These are phyloP conservation scores for Gnomoniopsis smithogilvyi DNA, from an alignment of 2,329 filamentous ascomycete species.

Conservation along the genomic window DNA sequence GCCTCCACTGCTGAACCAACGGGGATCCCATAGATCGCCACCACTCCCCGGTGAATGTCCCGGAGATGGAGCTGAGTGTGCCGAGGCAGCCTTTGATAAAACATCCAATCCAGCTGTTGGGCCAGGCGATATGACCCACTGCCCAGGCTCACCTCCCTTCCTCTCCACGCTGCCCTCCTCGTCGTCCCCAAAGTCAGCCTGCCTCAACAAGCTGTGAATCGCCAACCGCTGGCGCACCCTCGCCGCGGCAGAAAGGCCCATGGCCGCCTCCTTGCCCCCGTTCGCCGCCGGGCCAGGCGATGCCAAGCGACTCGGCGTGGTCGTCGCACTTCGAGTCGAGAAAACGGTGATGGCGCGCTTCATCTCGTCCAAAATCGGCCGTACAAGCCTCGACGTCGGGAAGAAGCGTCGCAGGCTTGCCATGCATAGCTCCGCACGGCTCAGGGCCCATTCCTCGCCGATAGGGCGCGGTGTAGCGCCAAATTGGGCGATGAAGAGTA, in stretches of 20 bases:
- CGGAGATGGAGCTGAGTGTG: neutral
- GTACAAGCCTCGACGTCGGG: slow-evolving; percentile 22
- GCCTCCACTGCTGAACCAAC: neutral
- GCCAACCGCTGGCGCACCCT: slow-evolving; percentile 24
- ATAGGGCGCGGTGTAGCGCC: slow-evolving; percentile 7
- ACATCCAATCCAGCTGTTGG: neutral
- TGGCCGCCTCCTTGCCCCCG: slow-evolving; percentile 6
- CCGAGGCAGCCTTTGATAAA: neutral
- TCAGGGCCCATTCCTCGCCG: slow-evolving; percentile 23
- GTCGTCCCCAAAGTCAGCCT: slow-evolving; percentile 25
- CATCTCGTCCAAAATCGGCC: slow-evolving; percentile 26
- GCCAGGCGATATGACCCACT: neutral
- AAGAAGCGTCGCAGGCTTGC: slow-evolving; percentile 25
- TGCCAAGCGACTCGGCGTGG: neutral
- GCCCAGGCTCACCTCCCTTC: neutral
- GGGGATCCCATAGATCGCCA: slow-evolving; percentile 7
- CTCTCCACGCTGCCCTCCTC: slow-evolving; percentile 17
- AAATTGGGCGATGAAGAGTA: slow-evolving; percentile 24
- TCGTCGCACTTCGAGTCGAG: neutral
- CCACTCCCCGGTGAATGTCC: neutral
- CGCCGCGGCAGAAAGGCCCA: slow-evolving; percentile 21
- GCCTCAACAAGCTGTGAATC: slow-evolving; percentile 27
- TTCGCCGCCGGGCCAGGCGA: slow-evolving; percentile 2
- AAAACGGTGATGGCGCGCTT: slow-evolving; percentile 21
- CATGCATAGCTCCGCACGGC: slow-evolving; percentile 27